phyloP scores from a whole-genome alignment of 1,139 yeast species.

The Barnettozyma hawaiiensis region DNA sequence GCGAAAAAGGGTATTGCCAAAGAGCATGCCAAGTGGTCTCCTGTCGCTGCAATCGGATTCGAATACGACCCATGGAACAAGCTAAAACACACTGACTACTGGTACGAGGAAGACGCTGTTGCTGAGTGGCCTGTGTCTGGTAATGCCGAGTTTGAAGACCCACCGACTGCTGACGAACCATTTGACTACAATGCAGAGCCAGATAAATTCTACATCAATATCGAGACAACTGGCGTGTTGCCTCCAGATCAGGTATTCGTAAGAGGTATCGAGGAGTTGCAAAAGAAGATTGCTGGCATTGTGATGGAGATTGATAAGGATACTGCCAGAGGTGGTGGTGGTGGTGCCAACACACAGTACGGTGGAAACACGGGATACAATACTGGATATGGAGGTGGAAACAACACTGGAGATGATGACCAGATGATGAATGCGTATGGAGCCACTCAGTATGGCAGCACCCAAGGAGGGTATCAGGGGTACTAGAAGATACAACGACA shows the following conservation, averaged over 20 bases:
- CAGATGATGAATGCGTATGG: slow-evolving; percentile 19
- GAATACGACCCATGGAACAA: slow-evolving; percentile 99
- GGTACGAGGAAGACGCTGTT: slow-evolving; percentile 89
- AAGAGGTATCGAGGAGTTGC: slow-evolving; percentile 78
- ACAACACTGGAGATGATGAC: slow-evolving; percentile 16
- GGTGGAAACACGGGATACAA: slow-evolving; percentile 1
- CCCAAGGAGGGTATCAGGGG: neutral
- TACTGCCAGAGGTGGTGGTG: slow-evolving; percentile 3
- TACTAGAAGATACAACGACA: too few species aligned
- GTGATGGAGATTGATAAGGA: slow-evolving; percentile 67
- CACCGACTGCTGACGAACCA: slow-evolving; percentile 81
- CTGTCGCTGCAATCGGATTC: slow-evolving; percentile 94
- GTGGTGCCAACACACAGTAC: neutral
- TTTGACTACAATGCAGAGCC: slow-evolving; percentile 87
- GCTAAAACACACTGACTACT: slow-evolving; percentile 87
- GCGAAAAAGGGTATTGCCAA: slow-evolving; percentile 98
- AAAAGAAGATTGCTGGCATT: slow-evolving; percentile 85
- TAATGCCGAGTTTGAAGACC: slow-evolving; percentile 95
- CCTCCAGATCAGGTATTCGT: slow-evolving; percentile 85
- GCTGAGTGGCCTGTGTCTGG: slow-evolving; percentile 90
- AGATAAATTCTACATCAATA: slow-evolving; percentile 72
- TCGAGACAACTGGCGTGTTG: slow-evolving; percentile 88
- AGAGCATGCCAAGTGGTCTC: slow-evolving; percentile 98
- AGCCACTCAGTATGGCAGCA: neutral
- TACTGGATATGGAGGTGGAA: slow-evolving; percentile 44